Evolutionary conservation across 306 rosid genomes (phyloP).

Genomic region (Acacia crassicarpa): DNA sequence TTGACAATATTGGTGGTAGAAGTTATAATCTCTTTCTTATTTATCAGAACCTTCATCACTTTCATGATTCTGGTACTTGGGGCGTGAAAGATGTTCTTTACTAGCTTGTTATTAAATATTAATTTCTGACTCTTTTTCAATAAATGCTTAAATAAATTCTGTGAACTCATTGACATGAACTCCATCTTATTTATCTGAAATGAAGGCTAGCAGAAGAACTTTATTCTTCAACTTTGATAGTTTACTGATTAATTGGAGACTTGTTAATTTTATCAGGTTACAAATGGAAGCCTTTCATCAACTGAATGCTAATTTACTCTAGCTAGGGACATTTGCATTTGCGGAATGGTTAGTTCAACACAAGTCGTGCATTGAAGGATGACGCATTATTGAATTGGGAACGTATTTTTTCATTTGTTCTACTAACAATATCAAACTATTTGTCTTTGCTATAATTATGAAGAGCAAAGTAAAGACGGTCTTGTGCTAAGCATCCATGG

Average conservation of each 20-base stretch:
- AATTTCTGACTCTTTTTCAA: neutral
- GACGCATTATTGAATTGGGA: too few relatives aligned
- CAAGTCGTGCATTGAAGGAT: too few relatives aligned
- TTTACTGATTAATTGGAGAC: neutral
- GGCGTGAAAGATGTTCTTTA: neutral
- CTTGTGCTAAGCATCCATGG: too few relatives aligned
- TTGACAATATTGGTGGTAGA: neutral
- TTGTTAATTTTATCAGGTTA: constrained; percentile 53
- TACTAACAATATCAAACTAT: too few relatives aligned
- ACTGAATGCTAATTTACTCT: too few relatives aligned
- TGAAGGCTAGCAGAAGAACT: neutral
- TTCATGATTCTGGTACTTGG: neutral
- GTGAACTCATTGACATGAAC: neutral
- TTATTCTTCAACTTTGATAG: too few relatives aligned
- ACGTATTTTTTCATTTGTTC: too few relatives aligned
- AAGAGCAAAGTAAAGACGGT: too few relatives aligned
- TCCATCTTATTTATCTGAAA: neutral
- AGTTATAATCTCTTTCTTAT: neutral
- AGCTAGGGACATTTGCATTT: too few relatives aligned
- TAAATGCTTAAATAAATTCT: neutral
- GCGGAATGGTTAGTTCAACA: too few relatives aligned
- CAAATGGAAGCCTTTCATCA: constrained; percentile 47
- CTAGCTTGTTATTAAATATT: neutral
- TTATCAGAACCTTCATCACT: neutral
- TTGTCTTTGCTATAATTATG: too few relatives aligned